phyloP scores from a whole-genome alignment of 495 filamentous ascomycete species.

The Penicillium cataractarum region DNA sequence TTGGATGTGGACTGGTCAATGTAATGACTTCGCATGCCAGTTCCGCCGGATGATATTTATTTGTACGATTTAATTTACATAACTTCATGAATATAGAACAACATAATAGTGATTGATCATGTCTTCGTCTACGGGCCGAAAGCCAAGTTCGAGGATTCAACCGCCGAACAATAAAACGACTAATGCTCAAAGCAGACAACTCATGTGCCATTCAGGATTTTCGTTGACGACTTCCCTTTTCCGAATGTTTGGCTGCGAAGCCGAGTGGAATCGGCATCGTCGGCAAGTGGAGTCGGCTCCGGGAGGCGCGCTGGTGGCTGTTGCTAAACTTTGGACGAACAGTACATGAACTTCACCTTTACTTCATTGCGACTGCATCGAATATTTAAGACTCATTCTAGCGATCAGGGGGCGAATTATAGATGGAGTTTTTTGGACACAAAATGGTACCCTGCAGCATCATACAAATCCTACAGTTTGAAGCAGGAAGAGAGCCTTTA shows the following conservation, averaged over 20 bases:
- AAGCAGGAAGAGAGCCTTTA: too few species aligned
- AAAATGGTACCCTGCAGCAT: too few species aligned
- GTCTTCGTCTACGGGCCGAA: neutral
- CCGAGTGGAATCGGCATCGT: neutral
- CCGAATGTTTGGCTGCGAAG: neutral
- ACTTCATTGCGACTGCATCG: too few species aligned
- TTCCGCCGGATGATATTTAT: neutral
- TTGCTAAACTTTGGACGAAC: too few species aligned
- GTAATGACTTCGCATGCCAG: constrained; percentile 9
- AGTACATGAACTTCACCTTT: too few species aligned
- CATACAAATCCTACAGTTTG: too few species aligned
- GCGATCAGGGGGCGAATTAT: too few species aligned
- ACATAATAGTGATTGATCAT: neutral
- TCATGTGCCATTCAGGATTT: neutral
- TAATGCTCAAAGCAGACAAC: too few species aligned
- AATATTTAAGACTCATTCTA: too few species aligned
- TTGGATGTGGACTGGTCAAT: neutral
- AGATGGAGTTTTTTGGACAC: too few species aligned
- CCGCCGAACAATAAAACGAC: neutral
- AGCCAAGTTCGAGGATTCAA: neutral
- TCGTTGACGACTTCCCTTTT: neutral
- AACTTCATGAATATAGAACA: neutral
- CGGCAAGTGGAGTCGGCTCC: constrained; percentile 4
- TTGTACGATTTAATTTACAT: neutral
- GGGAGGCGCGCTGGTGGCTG: neutral